Conservation (phyloP, 1,284 basidiomycete species). For the Sutorius eximius region DNA sequence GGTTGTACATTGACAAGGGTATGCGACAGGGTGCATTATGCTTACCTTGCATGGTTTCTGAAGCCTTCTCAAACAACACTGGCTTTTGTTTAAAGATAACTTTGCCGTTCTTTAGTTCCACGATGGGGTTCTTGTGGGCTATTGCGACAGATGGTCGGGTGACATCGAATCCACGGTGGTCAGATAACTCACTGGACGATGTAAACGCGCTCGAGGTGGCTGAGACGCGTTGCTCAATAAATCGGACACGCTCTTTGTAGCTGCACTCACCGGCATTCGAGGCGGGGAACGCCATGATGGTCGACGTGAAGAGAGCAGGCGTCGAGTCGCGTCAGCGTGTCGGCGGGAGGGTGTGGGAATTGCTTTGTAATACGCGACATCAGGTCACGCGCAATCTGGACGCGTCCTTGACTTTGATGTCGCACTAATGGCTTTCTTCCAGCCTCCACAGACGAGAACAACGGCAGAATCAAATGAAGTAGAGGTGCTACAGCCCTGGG, state of each 20-base stretch:
- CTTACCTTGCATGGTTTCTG: constrained; percentile 80
- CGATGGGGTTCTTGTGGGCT: constrained; percentile 43
- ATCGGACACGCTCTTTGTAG: constrained; percentile 8
- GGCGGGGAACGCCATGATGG: constrained; percentile 40
- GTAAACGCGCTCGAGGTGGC: constrained; percentile 11
- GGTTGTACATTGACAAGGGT: neutral
- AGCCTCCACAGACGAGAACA: constrained; percentile 44
- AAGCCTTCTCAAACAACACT: constrained; percentile 71
- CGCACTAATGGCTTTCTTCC: constrained; percentile 60
- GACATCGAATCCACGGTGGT: neutral
- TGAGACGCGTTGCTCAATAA: constrained; percentile 9
- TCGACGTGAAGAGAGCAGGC: constrained; percentile 12
- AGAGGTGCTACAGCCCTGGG: constrained; percentile 86
- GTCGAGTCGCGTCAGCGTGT: constrained; percentile 20
- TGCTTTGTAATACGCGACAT: constrained; percentile 32
- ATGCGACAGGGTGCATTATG: constrained; percentile 1
- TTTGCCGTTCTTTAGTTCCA: constrained; percentile 75
- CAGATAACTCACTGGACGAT: constrained; percentile 19
- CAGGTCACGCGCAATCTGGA: constrained; percentile 38
- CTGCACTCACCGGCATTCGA: constrained; percentile 38
- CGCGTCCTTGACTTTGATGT: constrained; percentile 8
- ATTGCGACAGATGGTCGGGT: constrained; percentile 1
- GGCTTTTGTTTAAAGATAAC: constrained; percentile 78
- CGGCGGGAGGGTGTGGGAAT: constrained; percentile 27
- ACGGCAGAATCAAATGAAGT: constrained; percentile 47